These are phyloP conservation scores for Albifimbria verrucaria DNA, from an alignment of 2,329 filamentous ascomycete genomes.

Conservation along the genomic window DNA sequence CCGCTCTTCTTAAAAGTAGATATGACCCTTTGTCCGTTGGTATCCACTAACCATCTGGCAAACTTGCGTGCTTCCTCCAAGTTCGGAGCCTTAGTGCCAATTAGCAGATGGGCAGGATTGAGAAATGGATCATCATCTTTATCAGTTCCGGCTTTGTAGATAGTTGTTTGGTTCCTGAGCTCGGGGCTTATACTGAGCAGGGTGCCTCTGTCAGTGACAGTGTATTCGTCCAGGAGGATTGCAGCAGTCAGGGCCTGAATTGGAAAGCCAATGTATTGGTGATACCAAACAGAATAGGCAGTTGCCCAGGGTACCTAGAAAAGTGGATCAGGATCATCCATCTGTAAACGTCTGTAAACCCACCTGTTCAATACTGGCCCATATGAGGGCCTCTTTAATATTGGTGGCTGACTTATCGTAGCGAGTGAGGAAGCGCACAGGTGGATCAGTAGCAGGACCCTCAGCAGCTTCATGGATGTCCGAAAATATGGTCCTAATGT, in stretches of 20 bases:
- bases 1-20: background rate
- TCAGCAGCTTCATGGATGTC: slow-evolving; percentile 31
- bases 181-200: slow-evolving; percentile 33
- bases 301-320: slow-evolving; percentile 37
- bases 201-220: slow-evolving; percentile 43
- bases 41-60: background rate
- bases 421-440: slow-evolving; percentile 39
- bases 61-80: background rate
- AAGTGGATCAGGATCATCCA: background rate
- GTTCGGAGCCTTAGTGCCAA: background rate
- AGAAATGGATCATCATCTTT: slow-evolving; percentile 33
- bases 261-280: slow-evolving; percentile 42
- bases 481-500: slow-evolving; percentile 30
- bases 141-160: slow-evolving; percentile 34
- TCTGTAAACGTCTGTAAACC: fast-evolving
- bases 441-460: slow-evolving; percentile 22
- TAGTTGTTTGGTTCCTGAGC: slow-evolving; percentile 27
- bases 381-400: slow-evolving; percentile 43
- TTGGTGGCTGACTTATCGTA: slow-evolving; percentile 48
- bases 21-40: background rate
- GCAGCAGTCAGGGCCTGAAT: slow-evolving; percentile 41
- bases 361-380: slow-evolving; percentile 41
- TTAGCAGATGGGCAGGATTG: slow-evolving; percentile 37
- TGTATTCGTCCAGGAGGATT: slow-evolving; percentile 40
- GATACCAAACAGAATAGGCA: slow-evolving; percentile 43